Evolutionary conservation across 2,329 filamentous ascomycete genomes (phyloP).

Genomic region (Monilinia fructicola): DNA sequence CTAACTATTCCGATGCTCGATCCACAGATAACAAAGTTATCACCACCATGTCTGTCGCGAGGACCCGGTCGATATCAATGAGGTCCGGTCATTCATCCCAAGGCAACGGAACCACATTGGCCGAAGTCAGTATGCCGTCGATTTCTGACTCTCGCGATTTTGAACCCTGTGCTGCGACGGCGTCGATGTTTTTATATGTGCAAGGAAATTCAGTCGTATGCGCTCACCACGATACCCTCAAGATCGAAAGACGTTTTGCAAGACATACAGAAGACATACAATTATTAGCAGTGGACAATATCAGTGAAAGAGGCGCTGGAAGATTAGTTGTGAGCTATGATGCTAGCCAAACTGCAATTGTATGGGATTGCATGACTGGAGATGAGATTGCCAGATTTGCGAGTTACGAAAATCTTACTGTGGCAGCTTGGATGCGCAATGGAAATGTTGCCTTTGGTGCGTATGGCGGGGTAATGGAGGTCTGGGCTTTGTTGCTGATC

Average conservation of each 20-base stretch:
- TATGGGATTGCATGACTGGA: slow-evolving; percentile 94
- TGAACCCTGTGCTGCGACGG: slow-evolving; percentile 86
- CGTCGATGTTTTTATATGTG: slow-evolving; percentile 85
- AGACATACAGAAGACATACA: slow-evolving; percentile 80
- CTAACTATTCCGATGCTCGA: slow-evolving; percentile 35
- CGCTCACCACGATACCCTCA: slow-evolving; percentile 88
- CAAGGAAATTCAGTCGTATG: slow-evolving; percentile 80
- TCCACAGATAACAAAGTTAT: slow-evolving; percentile 32
- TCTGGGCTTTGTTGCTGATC: slow-evolving; percentile 26
- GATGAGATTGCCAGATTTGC: slow-evolving; percentile 89
- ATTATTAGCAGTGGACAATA: slow-evolving; percentile 85
- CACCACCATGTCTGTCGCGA: slow-evolving; percentile 44
- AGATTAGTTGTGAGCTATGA: slow-evolving; percentile 92
- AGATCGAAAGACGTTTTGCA: slow-evolving; percentile 82
- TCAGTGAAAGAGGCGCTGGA: slow-evolving; percentile 82
- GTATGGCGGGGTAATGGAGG: slow-evolving; percentile 36
- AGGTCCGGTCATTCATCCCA: slow-evolving; percentile 54
- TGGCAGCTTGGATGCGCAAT: slow-evolving; percentile 93
- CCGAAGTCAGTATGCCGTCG: slow-evolving; percentile 55
- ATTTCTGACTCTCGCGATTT: slow-evolving; percentile 58
- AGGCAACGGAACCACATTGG: slow-evolving; percentile 47
- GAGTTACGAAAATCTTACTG: slow-evolving; percentile 81
- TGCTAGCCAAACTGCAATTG: slow-evolving; percentile 83
- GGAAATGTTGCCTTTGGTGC: slow-evolving; percentile 95
- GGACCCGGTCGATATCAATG: slow-evolving; percentile 59